phyloP scores from a whole-genome alignment of 352 stramenopile species.

The Globisporangium parvum region DNA sequence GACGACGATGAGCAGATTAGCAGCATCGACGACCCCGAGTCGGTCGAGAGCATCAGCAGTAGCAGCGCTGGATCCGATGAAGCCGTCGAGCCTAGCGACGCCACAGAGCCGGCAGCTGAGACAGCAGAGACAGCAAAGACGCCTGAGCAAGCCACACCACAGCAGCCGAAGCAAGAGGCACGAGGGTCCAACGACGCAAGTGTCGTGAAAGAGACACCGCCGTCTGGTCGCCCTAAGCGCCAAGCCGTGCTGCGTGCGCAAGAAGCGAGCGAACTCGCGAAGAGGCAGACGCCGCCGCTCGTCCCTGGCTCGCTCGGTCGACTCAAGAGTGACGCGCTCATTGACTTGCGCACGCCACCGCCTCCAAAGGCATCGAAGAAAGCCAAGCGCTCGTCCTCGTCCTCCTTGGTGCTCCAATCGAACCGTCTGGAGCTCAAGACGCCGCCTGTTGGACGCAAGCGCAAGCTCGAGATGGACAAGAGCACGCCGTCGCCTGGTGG shows the following conservation, averaged over 20 bases:
- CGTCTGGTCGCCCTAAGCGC: slow-evolving; percentile 39
- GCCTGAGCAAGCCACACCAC: too few relatives aligned
- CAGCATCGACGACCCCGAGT: not conserved
- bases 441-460: slow-evolving; percentile 29
- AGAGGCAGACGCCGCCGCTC: slow-evolving; percentile 3
- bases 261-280: slow-evolving; percentile 12
- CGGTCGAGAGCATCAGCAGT: not conserved
- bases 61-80: not conserved
- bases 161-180: not conserved
- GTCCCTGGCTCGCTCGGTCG: too few relatives aligned
- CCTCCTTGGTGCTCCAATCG: not conserved
- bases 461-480: slow-evolving; percentile 61
- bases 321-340: not conserved
- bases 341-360: slow-evolving; percentile 11
- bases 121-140: too few relatives aligned
- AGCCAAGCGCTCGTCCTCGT: not conserved
- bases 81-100: too few relatives aligned
- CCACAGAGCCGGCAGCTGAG: not conserved
- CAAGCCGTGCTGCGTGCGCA: slow-evolving; percentile 44
- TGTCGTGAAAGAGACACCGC: not conserved
- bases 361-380: slow-evolving; percentile 1
- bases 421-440: slow-evolving; percentile 8
- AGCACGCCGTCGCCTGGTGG: slow-evolving; percentile 29
- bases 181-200: not conserved
- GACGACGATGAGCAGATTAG: not conserved